Base-by-base conservation (phyloP, 106 monocot genomes). In the Iris macrosiphon region DNA sequence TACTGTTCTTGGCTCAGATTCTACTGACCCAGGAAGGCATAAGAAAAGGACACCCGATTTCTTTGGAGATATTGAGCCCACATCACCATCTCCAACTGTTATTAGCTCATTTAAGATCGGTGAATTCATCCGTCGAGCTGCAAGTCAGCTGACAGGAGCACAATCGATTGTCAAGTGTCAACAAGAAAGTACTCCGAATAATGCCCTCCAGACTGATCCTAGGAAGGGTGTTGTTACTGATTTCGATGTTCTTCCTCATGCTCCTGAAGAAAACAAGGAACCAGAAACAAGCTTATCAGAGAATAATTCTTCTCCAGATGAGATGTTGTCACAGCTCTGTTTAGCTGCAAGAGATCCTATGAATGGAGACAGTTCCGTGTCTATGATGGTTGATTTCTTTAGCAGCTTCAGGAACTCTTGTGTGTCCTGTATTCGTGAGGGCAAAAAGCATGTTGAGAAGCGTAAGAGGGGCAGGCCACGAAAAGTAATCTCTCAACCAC, bases 41-140 rank as follows among this genome's bases (percentile, higher is more conserved):
- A 85, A 76, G 72, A 75, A 61, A 53, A 76, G 49, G 42, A 72
- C 40, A 34, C 20, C 65, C 0, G 68, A 79, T 46, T 44, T 40
- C n/a, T 62, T 68, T 11, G 70, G 51, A 16, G 76, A 70, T 59
- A 28, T 59, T 9, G 58, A 44, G 30, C 38, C 51, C 47, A 79
- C 60, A 48, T 39, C 68, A 47, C 39, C 72, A 40, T 51, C 72
- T 45, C 61, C 69, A 27, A 44, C 27, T 47, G 44, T 40, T 60
- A 55, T 33, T 43, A 73, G 57, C 45, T 79, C 83, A 31, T 79
- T 83, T 66, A 83, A 71, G 55, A 60, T 89, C 57, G 83, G 82
- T 30, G 83, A 83, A 45, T 79, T 62, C 39, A 74, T 88, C 10
- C 63, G 75, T 39, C 63, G 82, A 62, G 82, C 78, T 62, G 82